A percentile compares a stretch with the other conserved stretches of the same genome.
Conservation (phyloP, 2,329 filamentous ascomycete species). For the Helotiales sp. region DNA sequence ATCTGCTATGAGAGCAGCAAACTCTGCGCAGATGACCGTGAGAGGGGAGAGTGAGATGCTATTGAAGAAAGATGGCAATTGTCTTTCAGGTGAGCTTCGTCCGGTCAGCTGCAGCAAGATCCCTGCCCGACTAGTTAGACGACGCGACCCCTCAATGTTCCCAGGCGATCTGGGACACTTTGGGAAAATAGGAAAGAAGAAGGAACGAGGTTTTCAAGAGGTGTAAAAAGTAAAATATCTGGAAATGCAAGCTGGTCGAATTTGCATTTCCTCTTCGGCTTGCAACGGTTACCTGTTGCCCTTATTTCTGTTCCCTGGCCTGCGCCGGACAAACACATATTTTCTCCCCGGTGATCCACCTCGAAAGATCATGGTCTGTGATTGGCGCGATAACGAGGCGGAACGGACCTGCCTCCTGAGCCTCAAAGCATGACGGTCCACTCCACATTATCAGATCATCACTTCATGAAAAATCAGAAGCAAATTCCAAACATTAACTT, state of each 20-base stretch:
- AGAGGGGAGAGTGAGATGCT: background rate
- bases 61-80: background rate
- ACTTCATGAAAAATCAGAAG: background rate
- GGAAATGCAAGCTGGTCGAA: background rate
- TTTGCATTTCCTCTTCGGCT: background rate
- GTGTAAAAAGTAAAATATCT: background rate
- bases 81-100: conserved; percentile 8
- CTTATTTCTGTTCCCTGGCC: background rate
- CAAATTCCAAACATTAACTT: background rate
- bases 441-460: background rate
- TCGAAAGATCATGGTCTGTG: background rate
- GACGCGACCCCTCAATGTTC: conserved; percentile 10
- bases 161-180: conserved; percentile 7
- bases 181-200: background rate
- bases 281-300: conserved; percentile 3
- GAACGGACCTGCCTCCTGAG: background rate
- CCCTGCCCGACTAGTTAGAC: conserved; percentile 1
- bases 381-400: conserved; percentile 10
- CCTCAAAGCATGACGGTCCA: background rate
- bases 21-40: background rate
- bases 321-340: conserved; percentile 4
- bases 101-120: conserved; percentile 11
- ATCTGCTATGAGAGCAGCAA: background rate
- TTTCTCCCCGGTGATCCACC: conserved; percentile 1
- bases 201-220: background rate